Evolutionary conservation across 106 monocot species (phyloP).

Genomic region (Agapanthus africanus): DNA sequence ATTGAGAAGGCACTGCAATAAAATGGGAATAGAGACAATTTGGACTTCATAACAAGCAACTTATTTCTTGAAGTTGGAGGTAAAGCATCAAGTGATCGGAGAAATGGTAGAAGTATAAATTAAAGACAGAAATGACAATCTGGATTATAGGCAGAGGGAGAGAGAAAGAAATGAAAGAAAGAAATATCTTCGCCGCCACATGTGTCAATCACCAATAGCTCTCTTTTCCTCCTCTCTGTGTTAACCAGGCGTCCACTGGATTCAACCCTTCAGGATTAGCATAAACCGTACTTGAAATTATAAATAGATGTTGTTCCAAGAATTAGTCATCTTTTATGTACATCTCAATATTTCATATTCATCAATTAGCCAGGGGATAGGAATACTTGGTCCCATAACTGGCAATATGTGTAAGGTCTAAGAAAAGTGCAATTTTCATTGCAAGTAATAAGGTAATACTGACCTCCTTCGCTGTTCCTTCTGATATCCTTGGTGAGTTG

Average conservation of each 20-base stretch:
- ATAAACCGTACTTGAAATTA: background rate
- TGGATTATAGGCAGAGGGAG: background rate
- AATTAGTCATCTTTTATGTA: background rate
- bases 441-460: background rate
- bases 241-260: background rate
- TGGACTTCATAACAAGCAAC: too few relatives aligned
- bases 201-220: background rate
- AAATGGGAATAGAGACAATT: background rate
- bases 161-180: background rate
- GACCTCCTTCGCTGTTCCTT: constrained; percentile 46
- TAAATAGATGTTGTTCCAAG: background rate
- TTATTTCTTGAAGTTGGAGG: background rate
- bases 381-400: background rate
- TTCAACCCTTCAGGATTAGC: background rate
- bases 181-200: background rate
- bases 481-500: constrained; percentile 48
- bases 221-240: background rate
- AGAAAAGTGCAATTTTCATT: background rate
- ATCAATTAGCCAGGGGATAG: background rate
- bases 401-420: background rate
- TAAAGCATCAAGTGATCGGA: background rate
- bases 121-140: background rate
- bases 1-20: background rate
- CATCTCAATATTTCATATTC: background rate
- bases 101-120: background rate